Evolutionary conservation across 2,329 filamentous ascomycete species (phyloP).

Genomic region (Ceratocystiopsis brevicomis): DNA sequence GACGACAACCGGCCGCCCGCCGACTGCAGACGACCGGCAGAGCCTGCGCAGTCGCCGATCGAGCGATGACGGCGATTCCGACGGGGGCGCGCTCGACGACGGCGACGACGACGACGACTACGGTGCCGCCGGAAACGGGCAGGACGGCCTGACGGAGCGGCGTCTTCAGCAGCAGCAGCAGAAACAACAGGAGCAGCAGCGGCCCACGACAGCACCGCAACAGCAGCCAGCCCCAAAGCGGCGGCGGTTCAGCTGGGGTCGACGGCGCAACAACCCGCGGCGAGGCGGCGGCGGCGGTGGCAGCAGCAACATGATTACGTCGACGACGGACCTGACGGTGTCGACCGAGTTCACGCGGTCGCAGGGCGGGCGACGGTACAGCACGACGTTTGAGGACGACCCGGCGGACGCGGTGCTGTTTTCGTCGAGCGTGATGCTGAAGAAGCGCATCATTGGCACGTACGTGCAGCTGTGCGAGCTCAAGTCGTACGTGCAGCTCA

Average conservation of each 20-base stretch:
- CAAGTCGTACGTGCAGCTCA: slow-evolving; percentile 88
- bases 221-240: slow-evolving; percentile 10
- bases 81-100: slow-evolving; percentile 32
- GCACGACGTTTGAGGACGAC: slow-evolving; percentile 54
- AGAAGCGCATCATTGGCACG: slow-evolving; percentile 71
- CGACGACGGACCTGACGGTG: slow-evolving; percentile 36
- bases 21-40: slow-evolving; percentile 11
- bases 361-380: slow-evolving; percentile 31
- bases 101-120: slow-evolving; percentile 38
- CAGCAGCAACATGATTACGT: slow-evolving; percentile 18
- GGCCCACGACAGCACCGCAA: background rate
- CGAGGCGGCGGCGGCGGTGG: background rate
- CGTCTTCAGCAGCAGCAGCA: background rate
- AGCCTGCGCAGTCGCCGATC: slow-evolving; percentile 26
- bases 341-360: slow-evolving; percentile 42
- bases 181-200: too few relatives aligned
- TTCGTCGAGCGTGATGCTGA: slow-evolving; percentile 61
- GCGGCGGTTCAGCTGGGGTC: slow-evolving; percentile 19
- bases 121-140: slow-evolving; percentile 34
- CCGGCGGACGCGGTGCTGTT: slow-evolving; percentile 52
- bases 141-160: slow-evolving; percentile 30
- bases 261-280: background rate
- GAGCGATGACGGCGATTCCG: slow-evolving; percentile 39
- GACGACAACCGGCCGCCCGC: slow-evolving; percentile 6
- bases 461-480: slow-evolving; percentile 91